Conservation (phyloP, 2,329 filamentous ascomycete genomes). For the Epichloe coenophiala region DNA sequence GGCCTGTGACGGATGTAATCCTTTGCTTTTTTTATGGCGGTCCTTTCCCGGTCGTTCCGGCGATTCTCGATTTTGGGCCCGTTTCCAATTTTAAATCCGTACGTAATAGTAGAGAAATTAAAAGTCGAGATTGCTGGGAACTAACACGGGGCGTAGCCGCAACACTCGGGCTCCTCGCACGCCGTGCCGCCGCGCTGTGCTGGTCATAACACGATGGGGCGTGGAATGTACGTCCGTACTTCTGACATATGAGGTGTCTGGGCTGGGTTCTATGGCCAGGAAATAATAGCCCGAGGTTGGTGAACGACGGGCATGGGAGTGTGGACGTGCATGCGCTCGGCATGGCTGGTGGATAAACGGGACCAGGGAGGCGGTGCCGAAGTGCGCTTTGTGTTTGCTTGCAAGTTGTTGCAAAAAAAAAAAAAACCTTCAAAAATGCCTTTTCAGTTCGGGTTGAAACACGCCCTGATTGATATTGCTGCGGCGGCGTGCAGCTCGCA, state of each 20-base stretch:
- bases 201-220: not conserved
- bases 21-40: too few species aligned
- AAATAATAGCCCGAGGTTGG: not conserved
- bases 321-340: not conserved
- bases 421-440: not conserved
- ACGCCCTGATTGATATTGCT: not conserved
- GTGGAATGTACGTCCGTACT: not conserved
- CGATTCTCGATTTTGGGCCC: too few species aligned
- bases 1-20: too few species aligned
- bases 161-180: conserved; percentile 1
- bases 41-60: too few species aligned
- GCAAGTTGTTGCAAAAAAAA: not conserved
- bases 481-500: not conserved
- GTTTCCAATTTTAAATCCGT: too few species aligned
- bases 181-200: not conserved
- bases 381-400: not conserved
- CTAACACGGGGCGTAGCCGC: not conserved
- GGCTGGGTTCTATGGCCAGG: not conserved
- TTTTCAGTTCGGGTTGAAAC: not conserved
- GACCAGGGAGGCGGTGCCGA: too few species aligned
- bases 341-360: not conserved
- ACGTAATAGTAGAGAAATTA: not conserved
- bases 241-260: not conserved
- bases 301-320: not conserved
- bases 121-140: not conserved